Evolutionary conservation across 148 eudicot species (phyloP).

Genomic region (Camellia japonica): DNA sequence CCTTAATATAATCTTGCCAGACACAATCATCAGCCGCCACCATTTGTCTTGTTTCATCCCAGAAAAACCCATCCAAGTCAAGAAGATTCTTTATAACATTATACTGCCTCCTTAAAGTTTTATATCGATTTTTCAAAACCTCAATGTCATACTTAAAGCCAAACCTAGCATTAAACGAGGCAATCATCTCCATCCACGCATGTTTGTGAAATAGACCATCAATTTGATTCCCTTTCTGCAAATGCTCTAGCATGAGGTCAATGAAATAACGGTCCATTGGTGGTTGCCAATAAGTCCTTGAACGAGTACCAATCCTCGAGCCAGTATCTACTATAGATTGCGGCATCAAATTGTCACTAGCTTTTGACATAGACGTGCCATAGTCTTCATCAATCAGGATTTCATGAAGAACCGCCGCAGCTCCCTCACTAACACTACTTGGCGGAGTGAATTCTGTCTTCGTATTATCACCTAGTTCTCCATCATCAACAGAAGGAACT

Average conservation of each 20-base stretch:
- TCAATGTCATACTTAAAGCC: constrained; percentile 33
- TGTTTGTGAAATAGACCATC: constrained; percentile 39
- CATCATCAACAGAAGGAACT: constrained; percentile 18
- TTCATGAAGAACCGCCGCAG: constrained; percentile 29
- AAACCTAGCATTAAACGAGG: constrained; percentile 31
- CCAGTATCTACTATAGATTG: constrained; percentile 11
- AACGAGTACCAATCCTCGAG: constrained; percentile 21
- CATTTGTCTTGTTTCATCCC: constrained; percentile 38
- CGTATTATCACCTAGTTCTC: constrained; percentile 7
- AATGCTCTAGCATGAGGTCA: constrained; percentile 36
- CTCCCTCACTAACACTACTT: constrained; percentile 12
- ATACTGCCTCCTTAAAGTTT: constrained; percentile 33
- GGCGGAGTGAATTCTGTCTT: constrained; percentile 7
- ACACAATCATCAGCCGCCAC: constrained; percentile 38
- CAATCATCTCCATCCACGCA: constrained; percentile 37
- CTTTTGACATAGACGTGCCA: constrained; percentile 17
- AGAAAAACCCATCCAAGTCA: constrained; percentile 30
- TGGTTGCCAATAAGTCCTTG: constrained; percentile 42
- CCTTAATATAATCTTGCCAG: constrained; percentile 43
- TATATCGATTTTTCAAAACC: constrained; percentile 36
- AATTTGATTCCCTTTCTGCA: constrained; percentile 31
- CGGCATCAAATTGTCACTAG: not conserved
- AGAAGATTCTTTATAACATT: constrained; percentile 38
- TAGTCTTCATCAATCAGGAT: constrained; percentile 24
- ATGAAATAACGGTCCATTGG: constrained; percentile 44